Percentiles rank a stretch among this genome's conserved stretches.
Conservation (phyloP, 495 filamentous ascomycete genomes). For the Daldinia childiae region DNA sequence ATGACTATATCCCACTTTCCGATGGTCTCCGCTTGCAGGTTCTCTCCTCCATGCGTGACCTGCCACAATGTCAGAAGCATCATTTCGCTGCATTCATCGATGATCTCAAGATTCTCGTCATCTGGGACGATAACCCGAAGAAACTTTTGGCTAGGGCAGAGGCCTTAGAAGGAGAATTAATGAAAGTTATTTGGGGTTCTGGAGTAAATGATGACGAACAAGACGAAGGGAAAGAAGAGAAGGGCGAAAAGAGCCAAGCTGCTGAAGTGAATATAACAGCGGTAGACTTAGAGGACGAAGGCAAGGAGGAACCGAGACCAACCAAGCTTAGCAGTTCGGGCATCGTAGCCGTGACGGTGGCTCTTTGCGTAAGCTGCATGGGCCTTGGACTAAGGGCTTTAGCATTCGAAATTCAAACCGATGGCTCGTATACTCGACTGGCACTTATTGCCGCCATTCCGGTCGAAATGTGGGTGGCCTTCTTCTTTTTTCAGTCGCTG, state of each 20-base stretch:
- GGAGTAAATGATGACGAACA: constrained; percentile 53
- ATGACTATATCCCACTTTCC: constrained; percentile 63
- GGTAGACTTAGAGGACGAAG: constrained; percentile 52
- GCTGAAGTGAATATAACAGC: constrained; percentile 47
- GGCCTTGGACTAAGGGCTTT: constrained; percentile 65
- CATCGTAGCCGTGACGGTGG: constrained; percentile 60
- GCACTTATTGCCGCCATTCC: constrained; percentile 58
- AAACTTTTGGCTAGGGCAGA: constrained; percentile 61
- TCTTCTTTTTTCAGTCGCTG: constrained; percentile 72
- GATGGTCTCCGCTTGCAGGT: constrained; percentile 69
- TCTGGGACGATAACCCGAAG: constrained; percentile 74
- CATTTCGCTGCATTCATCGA: constrained; percentile 75
- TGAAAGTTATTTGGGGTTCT: constrained; percentile 64
- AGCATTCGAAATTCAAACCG: constrained; percentile 62
- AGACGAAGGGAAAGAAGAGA: constrained; percentile 55
- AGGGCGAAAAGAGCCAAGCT: constrained; percentile 45
- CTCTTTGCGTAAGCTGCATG: constrained; percentile 61
- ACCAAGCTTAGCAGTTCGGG: constrained; percentile 61
- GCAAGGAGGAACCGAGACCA: constrained; percentile 51
- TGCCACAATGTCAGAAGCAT: constrained; percentile 68
- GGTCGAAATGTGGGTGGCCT: constrained; percentile 64
- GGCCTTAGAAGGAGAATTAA: constrained; percentile 60
- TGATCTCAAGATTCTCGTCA: constrained; percentile 63
- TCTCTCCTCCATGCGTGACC: constrained; percentile 61
- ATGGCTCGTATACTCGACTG: constrained; percentile 58